Base-by-base conservation (phyloP, 345 rosid genomes). In the Passiflora organensis region DNA sequence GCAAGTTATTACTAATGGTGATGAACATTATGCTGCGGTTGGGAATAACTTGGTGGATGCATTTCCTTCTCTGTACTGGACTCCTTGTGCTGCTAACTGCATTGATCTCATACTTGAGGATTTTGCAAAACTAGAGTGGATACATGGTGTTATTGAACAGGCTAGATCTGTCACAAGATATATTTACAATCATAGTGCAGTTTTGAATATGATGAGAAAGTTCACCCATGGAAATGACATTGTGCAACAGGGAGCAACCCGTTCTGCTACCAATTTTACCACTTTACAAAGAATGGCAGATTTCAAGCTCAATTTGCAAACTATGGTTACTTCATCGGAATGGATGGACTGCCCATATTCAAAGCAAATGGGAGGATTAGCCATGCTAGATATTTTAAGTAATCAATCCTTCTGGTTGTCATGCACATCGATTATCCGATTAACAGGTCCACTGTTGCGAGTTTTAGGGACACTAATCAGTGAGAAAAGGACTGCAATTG, bases 281-380 rank as follows among this genome's bases (percentile, higher is more conserved):
- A 75, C 86, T 1, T 73, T 84, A 82, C 72, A 65, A 56, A 69
- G 82, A 56, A 70, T 89, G 70, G 70, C 79, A 8, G 76, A 78
- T 55, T 75, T 80, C 2, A 85, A 81, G 60, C 78, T 72, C 24
- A 79, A 77, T 66, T 68, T 93, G 71, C 87, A 89, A 74, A 66
- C 73, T 10, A 89, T 93, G 99, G 79, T 86, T 53, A 80, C 87
- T 51, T 89, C 99, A 28, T 78, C 80, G 32, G 95, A 89, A 70
- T 89, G 99, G 99, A 64, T 77, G 48, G 87, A 86, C 51, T 81
- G 83, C 63, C 76, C 70, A 0, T 76, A 76, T 60, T 82, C 97
- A 0, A 85, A 86, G 70, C 83, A 82, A 67, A 76, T 78, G 0
- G 96, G 83, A 23, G 99, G 91, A 59, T 59, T 82, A 23, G 84